Base-by-base conservation (phyloP, 2,329 filamentous ascomycete genomes). In the Verticillium alfalfae region DNA sequence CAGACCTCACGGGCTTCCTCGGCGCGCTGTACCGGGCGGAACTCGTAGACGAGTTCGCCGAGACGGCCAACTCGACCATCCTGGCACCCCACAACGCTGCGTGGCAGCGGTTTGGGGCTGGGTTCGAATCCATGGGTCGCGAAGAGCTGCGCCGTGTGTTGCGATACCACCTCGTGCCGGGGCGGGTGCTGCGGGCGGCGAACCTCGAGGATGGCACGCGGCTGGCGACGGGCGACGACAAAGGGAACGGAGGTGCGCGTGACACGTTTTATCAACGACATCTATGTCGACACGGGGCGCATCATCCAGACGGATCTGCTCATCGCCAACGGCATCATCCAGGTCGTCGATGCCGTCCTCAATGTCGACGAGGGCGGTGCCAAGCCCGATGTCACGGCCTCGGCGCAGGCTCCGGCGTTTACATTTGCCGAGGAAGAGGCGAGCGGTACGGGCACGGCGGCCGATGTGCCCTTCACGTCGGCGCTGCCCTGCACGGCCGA, bases 281-380 rank as follows among this genome's bases (percentile, higher is more conserved):
- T 78, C 67, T 83, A 76, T 64, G 72, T 83, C 67, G 82, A 85
- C 73, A 76, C 78, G 26, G 83, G 83, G 7, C 76, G 79, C 66
- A 73, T 87, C 36, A 72, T 82, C 26, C 73, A 77, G 63, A 74
- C 80, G 1, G 81, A 87, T 65, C 77, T 84, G 39, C 73, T 87
- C n/a, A 71, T 84, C 54, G 79, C 81, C 63, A 86, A 86, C 67
- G 84, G 84, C 54, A 81, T 87, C 45, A 70, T 86, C 12, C 85
- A 87, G 69, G 74, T 87, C 41, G 77, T 87, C 57, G 84, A 87
- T 69, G 77, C 75, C 60, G 79, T 83, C 9, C 73, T 84, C 31
- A 82, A 80, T 67, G 63, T 62, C 36, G 56, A 65, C n/a, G 59
- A 60, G 1, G 57, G 41, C 10, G 56, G 58, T 22, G 58, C 45